Base-by-base conservation (phyloP, 2,329 filamentous ascomycete genomes). In the Alternaria rosae region DNA sequence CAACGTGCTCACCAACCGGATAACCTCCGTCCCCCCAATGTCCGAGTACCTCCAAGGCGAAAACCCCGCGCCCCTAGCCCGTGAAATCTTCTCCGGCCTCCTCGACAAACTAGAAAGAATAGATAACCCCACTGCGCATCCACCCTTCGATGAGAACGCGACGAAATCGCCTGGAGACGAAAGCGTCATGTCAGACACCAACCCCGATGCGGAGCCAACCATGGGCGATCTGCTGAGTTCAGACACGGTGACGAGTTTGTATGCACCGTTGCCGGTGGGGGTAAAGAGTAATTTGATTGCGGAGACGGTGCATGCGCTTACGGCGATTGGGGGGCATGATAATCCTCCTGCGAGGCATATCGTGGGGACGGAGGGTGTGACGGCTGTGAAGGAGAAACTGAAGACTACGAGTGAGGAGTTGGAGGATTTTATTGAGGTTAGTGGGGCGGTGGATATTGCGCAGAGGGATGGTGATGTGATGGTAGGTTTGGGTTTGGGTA, bases 401-500 rank as follows among this genome's bases (percentile, higher is more conserved):
- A 97, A 96, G 82, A 97, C 93, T 2, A 92, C 97, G 3, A 97
- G 93, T 66, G 94, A 98, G 78, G 95, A 98, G 82, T 82, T 98
- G 59, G 95, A 98, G 78, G 95, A 98, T 70, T 98, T 98, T 79
- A 91, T 97, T 26, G 93, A 97, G 71, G 91, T 93, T 25, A 97
- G 93, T 73, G 85, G 91, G 67, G 90, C 92, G 0, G 93, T 95
- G 15, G 94, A 97, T 77, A 91, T 93, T 57, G 76, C 75, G 30
- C 77, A 71, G 15, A 54, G 72, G 56, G 71, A 75, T 17, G 65
- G 68, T n/a, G 70, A 72, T 44, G 62, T 48, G 11, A 44, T 62
- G 45, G 30, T 28, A 11, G 52, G 52, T 9, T 42, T 69, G 51
- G 25, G 52, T 5, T 38, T 70, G 51, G 25, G 23, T 8, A 54